Base-by-base conservation (phyloP, 805 yeast species). In the Metschnikowia dekortorum region DNA sequence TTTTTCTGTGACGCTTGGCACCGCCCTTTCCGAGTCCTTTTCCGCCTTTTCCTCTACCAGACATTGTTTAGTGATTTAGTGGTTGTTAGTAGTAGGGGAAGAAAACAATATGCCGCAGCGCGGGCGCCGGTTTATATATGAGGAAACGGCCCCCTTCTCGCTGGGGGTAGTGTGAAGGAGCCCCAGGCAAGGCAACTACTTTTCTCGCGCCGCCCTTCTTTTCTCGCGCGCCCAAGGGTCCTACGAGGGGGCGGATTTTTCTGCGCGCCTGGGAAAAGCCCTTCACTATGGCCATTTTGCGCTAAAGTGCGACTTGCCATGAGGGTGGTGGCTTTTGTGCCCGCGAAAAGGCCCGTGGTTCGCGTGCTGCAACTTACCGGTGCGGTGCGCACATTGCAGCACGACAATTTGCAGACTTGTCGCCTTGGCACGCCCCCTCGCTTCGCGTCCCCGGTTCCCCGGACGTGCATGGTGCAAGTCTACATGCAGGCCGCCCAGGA, bases 21-120 rank as follows among this genome's bases (percentile, higher is more conserved):
- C 99, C 99, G 80, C 97, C 98, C 82, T 94, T 94, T 71, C 99
- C 99, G 68, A 94, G 84, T 80, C 99, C 99, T 88, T 94, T 94
- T 73, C 98, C 99, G 73, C 98, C 98, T 89, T 94, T 92, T 71
- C 99, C 99, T 84, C 97, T 91, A 76, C 98, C 97, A 74, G 97
- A 89, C 97, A 90, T 90, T 42, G 71, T 61, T 80, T 16, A 44
- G 35, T 43, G 60, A 56, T 57, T 51, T 52, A 46, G 64, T 60
- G 48, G 47, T 53, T 50, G 48, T 48, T 56, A 51, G 53, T 49
- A 30, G 6, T 14, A 14, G 14, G 30, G 30, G 37, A 37, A 41
- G 31, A 45, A 26, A 31, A 40, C 5, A 16, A 22, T 11, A 8
- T 11, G 13, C 1, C 42, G 40, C 33, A 51, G 58, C 50, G 58